Percentiles rank a stretch among this genome's conserved stretches.
phyloP scores from a whole-genome alignment of 2,329 filamentous ascomycete genomes.

The Onygenales sp. region DNA sequence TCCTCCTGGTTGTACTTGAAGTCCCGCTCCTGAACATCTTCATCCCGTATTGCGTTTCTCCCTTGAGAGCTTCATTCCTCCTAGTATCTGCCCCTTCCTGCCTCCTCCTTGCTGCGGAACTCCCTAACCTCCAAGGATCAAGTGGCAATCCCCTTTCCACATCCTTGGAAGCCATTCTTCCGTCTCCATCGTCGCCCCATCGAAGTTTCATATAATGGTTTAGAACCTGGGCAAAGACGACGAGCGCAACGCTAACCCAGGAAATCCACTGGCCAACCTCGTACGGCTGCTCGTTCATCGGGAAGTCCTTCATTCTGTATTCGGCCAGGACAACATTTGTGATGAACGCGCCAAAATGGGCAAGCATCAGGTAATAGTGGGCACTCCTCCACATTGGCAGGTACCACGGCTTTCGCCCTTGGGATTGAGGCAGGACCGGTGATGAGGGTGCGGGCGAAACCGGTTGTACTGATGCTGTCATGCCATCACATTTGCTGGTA shows the following conservation, averaged over 20 bases:
- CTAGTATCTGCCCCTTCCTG: neutral
- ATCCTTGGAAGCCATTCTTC: neutral
- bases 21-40: neutral
- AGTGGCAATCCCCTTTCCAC: neutral
- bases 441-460: neutral
- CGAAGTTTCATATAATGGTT: slow-evolving; percentile 7
- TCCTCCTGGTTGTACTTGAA: neutral
- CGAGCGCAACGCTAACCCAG: slow-evolving; percentile 12
- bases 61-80: neutral
- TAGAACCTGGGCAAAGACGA: slow-evolving; percentile 14
- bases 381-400: neutral
- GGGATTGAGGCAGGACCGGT: neutral
- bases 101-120: neutral
- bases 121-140: neutral
- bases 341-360: slow-evolving; percentile 8
- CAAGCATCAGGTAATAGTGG: neutral
- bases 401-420: neutral
- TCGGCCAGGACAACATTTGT: slow-evolving; percentile 16
- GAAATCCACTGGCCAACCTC: slow-evolving; percentile 17
- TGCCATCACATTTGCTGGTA: neutral
- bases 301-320: slow-evolving; percentile 9
- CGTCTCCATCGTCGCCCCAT: neutral
- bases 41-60: neutral
- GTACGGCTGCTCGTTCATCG: slow-evolving; percentile 14
- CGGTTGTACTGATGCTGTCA: neutral